Evolutionary conservation across 2,329 filamentous ascomycete genomes (phyloP).

Genomic region (Fusarium xylarioides): DNA sequence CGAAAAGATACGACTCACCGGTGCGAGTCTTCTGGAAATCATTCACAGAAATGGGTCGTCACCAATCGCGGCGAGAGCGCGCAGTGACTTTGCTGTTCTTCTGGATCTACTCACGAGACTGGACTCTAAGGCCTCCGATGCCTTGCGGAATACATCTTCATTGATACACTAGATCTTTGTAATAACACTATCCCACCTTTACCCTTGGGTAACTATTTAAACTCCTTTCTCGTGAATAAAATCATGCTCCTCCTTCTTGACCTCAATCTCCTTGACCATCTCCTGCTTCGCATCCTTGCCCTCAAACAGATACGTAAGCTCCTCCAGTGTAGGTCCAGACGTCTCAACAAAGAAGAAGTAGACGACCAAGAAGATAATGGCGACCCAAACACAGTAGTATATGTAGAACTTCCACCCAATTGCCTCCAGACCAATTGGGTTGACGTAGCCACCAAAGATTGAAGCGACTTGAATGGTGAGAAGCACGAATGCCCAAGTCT

Average conservation of each 20-base stretch:
- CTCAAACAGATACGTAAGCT: slow-evolving; percentile 44
- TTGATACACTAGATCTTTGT: background rate
- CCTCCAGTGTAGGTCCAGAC: slow-evolving; percentile 49
- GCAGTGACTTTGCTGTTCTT: slow-evolving; percentile 51
- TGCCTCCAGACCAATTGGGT: slow-evolving; percentile 49
- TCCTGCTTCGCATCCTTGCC: slow-evolving; percentile 28
- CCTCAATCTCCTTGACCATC: slow-evolving; percentile 27
- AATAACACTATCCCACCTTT: background rate
- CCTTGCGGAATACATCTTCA: slow-evolving; percentile 46
- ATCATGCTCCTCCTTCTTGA: slow-evolving; percentile 31
- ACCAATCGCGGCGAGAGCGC: slow-evolving; percentile 49
- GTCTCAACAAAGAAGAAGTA: slow-evolving; percentile 55
- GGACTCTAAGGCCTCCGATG: slow-evolving; percentile 55
- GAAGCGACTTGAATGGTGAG: slow-evolving; percentile 51
- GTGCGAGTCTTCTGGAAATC: slow-evolving; percentile 50
- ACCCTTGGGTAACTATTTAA: too few species aligned
- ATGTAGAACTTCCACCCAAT: slow-evolving; percentile 55
- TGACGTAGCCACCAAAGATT: slow-evolving; percentile 53
- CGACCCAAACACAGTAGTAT: slow-evolving; percentile 53
- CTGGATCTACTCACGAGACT: slow-evolving; percentile 53
- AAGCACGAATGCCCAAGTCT: slow-evolving; percentile 52
- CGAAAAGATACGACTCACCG: slow-evolving; percentile 52
- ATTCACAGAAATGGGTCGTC: slow-evolving; percentile 51
- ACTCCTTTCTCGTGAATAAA: slow-evolving; percentile 23
- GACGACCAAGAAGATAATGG: slow-evolving; percentile 48